Evolutionary conservation across 768 basidiomycete species (phyloP).

Genomic region (Mycena rebaudengoi): DNA sequence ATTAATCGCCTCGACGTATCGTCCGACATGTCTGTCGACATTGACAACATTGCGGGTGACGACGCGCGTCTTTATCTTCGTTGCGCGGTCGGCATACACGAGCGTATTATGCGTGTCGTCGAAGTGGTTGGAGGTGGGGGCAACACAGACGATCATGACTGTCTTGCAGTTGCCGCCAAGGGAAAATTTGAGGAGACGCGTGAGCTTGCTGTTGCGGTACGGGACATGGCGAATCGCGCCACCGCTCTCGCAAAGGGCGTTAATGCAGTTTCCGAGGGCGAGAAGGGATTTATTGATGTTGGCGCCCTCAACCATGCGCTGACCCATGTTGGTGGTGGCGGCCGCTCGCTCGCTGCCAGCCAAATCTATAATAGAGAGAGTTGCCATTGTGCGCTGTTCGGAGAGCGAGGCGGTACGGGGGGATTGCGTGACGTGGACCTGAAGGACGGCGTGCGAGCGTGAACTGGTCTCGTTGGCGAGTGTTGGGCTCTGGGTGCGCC

Average conservation of each 20-base stretch:
- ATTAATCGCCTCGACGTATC: conserved; percentile 95
- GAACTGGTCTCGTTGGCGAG: conserved; percentile 97
- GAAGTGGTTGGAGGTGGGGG: conserved; percentile 94
- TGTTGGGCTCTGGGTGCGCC: conserved; percentile 92
- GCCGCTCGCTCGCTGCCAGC: conserved; percentile 98
- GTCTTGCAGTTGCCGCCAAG: conserved; percentile 99
- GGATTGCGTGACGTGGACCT: conserved; percentile 91
- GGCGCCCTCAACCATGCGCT: conserved; percentile 97
- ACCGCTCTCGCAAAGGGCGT: conserved; percentile 95
- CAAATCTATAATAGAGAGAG: conserved; percentile 96
- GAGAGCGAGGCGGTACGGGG: conserved; percentile 87
- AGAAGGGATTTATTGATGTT: conserved; percentile 99
- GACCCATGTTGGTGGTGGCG: conserved; percentile 96
- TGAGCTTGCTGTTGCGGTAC: conserved; percentile 98
- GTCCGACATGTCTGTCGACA: conserved; percentile 93
- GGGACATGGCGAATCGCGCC: conserved; percentile 90
- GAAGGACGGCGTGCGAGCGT: conserved; percentile 96
- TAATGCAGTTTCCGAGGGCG: conserved; percentile 97
- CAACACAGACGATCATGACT: conserved; percentile 98
- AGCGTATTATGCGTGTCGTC: conserved; percentile 99
- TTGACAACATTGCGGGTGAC: conserved; percentile 95
- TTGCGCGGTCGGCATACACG: conserved; percentile 96
- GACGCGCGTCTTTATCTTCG: conserved; percentile 98
- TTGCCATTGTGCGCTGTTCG: conserved; percentile 85
- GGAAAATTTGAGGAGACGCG: conserved; percentile 96